Evolutionary conservation across 2,329 filamentous ascomycete species (phyloP).

Genomic region (Colletotrichum abscissum): DNA sequence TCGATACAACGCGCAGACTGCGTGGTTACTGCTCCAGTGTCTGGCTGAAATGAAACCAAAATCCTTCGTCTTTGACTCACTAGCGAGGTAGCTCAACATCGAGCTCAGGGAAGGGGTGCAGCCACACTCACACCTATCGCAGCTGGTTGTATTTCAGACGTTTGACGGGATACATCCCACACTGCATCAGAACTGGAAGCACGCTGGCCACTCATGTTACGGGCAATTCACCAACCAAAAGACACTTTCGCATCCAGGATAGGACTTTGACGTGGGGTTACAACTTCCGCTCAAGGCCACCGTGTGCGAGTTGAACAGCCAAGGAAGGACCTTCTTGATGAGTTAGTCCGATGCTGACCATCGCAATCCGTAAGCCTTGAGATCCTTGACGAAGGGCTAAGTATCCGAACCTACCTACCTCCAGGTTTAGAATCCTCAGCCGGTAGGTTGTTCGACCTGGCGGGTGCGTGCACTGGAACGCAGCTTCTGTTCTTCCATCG

Average conservation of each 20-base stretch:
- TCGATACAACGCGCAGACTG: neutral
- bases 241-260: neutral
- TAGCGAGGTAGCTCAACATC: conserved; percentile 19
- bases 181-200: conserved; percentile 13
- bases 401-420: neutral
- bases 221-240: neutral
- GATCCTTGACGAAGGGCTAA: neutral
- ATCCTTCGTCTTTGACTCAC: conserved; percentile 1
- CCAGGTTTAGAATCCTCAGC: neutral
- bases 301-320: neutral
- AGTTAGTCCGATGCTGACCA: neutral
- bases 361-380: too few species aligned
- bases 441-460: neutral
- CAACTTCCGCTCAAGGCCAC: neutral
- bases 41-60: neutral
- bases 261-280: conserved; percentile 11
- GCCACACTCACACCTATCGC: conserved; percentile 15
- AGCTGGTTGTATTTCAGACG: conserved; percentile 1
- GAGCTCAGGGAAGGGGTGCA: conserved; percentile 4
- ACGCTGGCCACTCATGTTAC: conserved; percentile 1
- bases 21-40: neutral
- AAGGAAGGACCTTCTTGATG: neutral
- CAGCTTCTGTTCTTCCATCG: neutral
- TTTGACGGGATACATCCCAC: conserved; percentile 25
- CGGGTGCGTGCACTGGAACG: neutral